Conservation (phyloP, 352 stramenopile species). For the Globisporangium perplexum region DNA sequence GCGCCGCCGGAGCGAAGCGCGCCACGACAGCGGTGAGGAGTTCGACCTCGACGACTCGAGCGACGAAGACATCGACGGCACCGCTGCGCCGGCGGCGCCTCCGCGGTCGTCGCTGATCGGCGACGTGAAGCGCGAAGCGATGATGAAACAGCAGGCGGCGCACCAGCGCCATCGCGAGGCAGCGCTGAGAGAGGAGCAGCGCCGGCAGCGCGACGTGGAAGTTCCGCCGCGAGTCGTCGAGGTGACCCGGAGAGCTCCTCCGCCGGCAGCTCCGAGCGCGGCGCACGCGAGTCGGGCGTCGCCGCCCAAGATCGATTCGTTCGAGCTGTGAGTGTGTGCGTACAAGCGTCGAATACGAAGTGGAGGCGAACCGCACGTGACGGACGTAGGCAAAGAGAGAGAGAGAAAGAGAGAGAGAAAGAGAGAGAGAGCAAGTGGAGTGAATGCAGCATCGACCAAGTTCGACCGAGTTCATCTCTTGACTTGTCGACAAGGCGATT, state of each 20-base stretch:
- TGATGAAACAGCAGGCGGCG: conserved; percentile 54
- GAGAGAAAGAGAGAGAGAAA: neutral
- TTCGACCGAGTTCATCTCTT: no score
- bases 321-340: conserved; percentile 4
- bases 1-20: conserved; percentile 9
- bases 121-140: conserved; percentile 64
- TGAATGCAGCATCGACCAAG: no score
- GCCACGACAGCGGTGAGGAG: conserved; percentile 28
- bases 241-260: conserved; percentile 24
- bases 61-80: conserved; percentile 19
- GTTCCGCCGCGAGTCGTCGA: conserved; percentile 12
- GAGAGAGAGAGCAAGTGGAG: no score
- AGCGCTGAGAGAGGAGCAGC: conserved; percentile 48
- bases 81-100: conserved; percentile 13
- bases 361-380: no score
- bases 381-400: neutral
- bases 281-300: conserved; percentile 11
- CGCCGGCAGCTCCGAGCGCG: neutral
- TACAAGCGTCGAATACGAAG: no score
- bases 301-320: conserved; percentile 8
- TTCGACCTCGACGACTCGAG: conserved; percentile 25
- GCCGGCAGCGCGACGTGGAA: conserved; percentile 21
- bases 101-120: conserved; percentile 55
- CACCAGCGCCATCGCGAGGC: conserved; percentile 60
- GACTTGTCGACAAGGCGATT: no score